A percentile compares a stretch with the other conserved stretches of the same genome.
Evolutionary conservation across 352 stramenopile species (phyloP).

Genomic region (Phytophthora vignae): DNA sequence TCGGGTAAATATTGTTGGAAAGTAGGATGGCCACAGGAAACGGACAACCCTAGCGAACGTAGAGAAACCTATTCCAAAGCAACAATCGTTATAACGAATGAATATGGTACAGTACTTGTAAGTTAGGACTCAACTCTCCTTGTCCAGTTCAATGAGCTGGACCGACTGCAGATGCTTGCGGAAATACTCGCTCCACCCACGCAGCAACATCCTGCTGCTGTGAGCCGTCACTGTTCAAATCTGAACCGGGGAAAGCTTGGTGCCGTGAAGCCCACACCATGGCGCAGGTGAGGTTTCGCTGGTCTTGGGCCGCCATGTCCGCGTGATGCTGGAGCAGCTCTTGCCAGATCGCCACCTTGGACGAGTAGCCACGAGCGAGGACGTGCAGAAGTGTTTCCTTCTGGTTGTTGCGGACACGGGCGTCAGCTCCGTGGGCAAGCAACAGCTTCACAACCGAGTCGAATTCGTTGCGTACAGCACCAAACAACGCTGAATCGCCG

Average conservation of each 20-base stretch:
- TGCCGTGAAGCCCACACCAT: conserved; percentile 27
- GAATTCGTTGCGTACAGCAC: conserved; percentile 31
- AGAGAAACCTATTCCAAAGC: too few relatives aligned
- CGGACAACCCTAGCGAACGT: too few relatives aligned
- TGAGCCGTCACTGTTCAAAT: not conserved
- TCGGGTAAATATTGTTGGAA: too few relatives aligned
- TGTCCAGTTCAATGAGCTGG: conserved; percentile 2
- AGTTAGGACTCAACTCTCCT: too few relatives aligned
- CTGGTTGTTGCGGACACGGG: conserved; percentile 21
- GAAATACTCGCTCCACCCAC: conserved; percentile 16
- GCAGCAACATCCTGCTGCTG: conserved; percentile 5
- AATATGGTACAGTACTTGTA: too few relatives aligned
- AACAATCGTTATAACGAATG: too few relatives aligned
- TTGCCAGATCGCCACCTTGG: conserved; percentile 33
- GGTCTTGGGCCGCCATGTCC: conserved; percentile 27
- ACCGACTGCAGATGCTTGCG: conserved; percentile 6
- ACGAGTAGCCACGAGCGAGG: conserved; percentile 38
- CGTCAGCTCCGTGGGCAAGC: conserved; percentile 27
- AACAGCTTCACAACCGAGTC: conserved; percentile 31
- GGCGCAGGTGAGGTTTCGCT: conserved; percentile 23
- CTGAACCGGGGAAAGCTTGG: not conserved
- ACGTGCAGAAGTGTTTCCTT: conserved; percentile 35
- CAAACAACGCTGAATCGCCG: conserved; percentile 44
- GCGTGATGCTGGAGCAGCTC: conserved; percentile 28
- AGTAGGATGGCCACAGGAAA: too few relatives aligned